Conservation (phyloP, 257 asterid species). For the Nicotiana tabacum region DNA sequence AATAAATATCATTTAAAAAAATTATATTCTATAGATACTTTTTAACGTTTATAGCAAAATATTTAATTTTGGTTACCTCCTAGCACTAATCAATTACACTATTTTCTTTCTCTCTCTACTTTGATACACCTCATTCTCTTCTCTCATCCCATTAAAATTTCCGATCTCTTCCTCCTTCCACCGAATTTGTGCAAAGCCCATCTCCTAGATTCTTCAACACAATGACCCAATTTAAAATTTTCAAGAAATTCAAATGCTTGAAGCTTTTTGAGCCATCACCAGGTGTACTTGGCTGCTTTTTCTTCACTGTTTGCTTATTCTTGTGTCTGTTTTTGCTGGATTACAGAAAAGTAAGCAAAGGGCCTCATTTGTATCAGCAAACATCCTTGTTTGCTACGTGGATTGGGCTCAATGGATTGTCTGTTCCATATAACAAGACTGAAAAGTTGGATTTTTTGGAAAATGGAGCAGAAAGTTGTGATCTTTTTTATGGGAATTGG, state of each 20-base stretch:
- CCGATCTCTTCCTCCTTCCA: too few species aligned
- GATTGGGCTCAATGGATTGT: slow-evolving; percentile 31
- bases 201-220: slow-evolving; percentile 11
- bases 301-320: slow-evolving; percentile 43
- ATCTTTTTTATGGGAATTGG: slow-evolving; percentile 30
- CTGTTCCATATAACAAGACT: background rate
- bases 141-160: too few species aligned
- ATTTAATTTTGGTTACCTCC: too few species aligned
- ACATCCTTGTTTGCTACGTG: slow-evolving; percentile 22
- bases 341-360: slow-evolving; percentile 21
- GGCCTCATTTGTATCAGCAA: slow-evolving; percentile 24
- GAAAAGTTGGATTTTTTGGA: slow-evolving; percentile 45
- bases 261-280: slow-evolving; percentile 46
- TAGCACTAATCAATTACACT: too few species aligned
- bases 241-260: slow-evolving; percentile 54
- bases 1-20: too few species aligned
- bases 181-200: background rate
- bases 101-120: too few species aligned
- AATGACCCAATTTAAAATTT: slow-evolving; percentile 37
- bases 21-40: too few species aligned
- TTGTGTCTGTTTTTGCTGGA: slow-evolving; percentile 52
- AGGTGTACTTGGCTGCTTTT: slow-evolving; percentile 52
- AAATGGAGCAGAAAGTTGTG: slow-evolving; percentile 33
- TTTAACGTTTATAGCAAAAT: too few species aligned
- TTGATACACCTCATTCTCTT: too few species aligned